Evolutionary conservation across 441 rosid genomes (phyloP).

Genomic region (Metrosideros polymorpha): DNA sequence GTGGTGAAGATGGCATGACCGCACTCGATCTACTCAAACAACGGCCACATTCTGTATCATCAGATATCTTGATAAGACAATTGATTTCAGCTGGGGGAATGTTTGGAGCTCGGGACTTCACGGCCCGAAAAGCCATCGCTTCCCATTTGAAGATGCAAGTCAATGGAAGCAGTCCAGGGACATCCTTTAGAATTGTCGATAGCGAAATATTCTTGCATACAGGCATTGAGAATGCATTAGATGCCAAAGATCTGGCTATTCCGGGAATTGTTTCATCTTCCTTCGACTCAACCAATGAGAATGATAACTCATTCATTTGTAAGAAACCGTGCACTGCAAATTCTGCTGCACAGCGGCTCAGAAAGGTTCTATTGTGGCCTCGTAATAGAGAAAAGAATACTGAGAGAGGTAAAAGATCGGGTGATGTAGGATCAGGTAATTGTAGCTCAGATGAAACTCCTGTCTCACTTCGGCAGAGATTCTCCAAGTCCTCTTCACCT

Average conservation of each 20-base stretch:
- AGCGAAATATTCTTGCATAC: constrained; percentile 67
- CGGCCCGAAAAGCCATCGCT: constrained; percentile 65
- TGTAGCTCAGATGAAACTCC: constrained; percentile 38
- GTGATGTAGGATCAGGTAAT: constrained; percentile 16
- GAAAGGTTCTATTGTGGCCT: constrained; percentile 67
- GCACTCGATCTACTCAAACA: constrained; percentile 81
- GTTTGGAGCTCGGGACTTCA: constrained; percentile 51
- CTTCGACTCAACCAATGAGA: constrained; percentile 30
- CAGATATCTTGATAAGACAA: constrained; percentile 62
- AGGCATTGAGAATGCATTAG: constrained; percentile 38
- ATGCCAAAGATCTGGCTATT: constrained; percentile 29
- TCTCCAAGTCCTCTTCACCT: constrained; percentile 34
- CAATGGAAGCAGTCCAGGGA: constrained; percentile 68
- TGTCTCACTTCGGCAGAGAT: constrained; percentile 69
- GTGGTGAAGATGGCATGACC: constrained; percentile 69
- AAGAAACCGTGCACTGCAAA: constrained; percentile 36
- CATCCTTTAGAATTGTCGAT: constrained; percentile 67
- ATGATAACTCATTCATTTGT: constrained; percentile 16
- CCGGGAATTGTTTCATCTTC: constrained; percentile 40
- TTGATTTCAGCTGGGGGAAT: constrained; percentile 85
- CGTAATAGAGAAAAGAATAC: constrained; percentile 28
- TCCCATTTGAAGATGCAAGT: constrained; percentile 74
- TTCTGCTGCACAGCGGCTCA: constrained; percentile 52
- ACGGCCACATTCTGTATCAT: constrained; percentile 63
- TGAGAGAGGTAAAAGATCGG: constrained; percentile 27